Evolutionary conservation across 176 grass and related monocot species (phyloP), one percentile per base, ranked within the genome.

Genomic region (Saccharum officinarum): DNA sequence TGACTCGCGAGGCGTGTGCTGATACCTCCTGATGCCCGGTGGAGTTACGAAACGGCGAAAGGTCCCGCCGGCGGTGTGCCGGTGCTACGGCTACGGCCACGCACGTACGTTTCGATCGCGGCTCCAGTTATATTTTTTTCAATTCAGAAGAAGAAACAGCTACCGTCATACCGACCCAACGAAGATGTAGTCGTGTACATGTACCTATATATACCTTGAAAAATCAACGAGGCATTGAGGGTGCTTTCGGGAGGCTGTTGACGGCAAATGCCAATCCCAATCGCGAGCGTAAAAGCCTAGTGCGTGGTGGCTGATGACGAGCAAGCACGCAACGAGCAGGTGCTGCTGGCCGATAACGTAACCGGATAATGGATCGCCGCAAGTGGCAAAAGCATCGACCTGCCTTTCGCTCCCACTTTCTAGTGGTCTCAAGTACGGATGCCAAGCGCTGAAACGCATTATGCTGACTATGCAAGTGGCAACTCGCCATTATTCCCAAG

Each of bases 271-370:
- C 7, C 8, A 17, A 16, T 16, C 46, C 3, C 46, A 16, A 52
- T 52, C 47, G 5, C 67, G 10, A 70, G 9, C 18, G 36, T 4
- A 41, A 28, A 41, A 26, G 1, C 36, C 45, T 52, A 10, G 41
- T 18, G 36, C n/a, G n/a, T 23, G 44, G 70, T 36, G 55, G 85
- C 69, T 75, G 78, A 67, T 81, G 70, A 68, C 78, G 47, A 82
- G 70, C 37, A 33, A 59, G 70, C 59, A 67, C 30, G 26, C 41
- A 73, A 65, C 55, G 20, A 66, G 13, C 17, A 33, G 23, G 15
- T 20, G 50, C 17, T 18, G 50, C 50, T 20, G 50, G 50, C 7
- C 50, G 17, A 20, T 7, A 1, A 20, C 46, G 46, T 36, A 55
- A 18, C n/a, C 4, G 52, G 65, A 83, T 78, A 37, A 37, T 8